phyloP scores from a whole-genome alignment of 164 flowering plant species.

The Tetrastigma voinierianum region DNA sequence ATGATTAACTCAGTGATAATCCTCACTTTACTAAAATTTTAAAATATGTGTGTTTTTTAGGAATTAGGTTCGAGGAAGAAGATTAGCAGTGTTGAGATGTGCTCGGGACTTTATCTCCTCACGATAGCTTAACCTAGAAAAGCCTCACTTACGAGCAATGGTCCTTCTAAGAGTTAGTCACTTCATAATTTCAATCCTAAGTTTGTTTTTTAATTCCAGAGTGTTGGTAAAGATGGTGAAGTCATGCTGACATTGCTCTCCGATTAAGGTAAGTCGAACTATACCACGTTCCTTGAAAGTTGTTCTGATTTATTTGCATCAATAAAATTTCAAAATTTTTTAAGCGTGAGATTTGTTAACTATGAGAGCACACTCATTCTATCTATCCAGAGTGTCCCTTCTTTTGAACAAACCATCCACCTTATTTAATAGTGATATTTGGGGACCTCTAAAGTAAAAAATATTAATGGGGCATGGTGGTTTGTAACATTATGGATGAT shows the following conservation, averaged over 20 bases:
- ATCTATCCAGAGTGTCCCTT: too few species aligned
- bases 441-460: neutral
- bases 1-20: neutral
- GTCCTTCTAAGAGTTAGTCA: neutral
- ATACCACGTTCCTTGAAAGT: neutral
- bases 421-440: neutral
- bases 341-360: too few species aligned
- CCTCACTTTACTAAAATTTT: neutral
- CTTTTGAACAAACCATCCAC: neutral
- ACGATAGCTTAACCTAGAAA: too few species aligned
- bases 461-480: neutral
- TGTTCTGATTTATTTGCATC: too few species aligned
- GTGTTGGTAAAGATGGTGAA: neutral
- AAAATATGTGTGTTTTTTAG: too few species aligned
- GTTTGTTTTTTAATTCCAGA: too few species aligned
- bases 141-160: too few species aligned
- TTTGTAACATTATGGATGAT: neutral
- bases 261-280: too few species aligned
- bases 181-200: too few species aligned
- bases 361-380: neutral
- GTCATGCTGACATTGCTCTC: neutral
- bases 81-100: neutral
- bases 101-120: neutral
- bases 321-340: too few species aligned
- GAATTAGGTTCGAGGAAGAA: too few species aligned